Evolutionary conservation across 257 asterid genomes (phyloP), one percentile per base, ranked within the genome.

Genomic region (Fraxinus americana): DNA sequence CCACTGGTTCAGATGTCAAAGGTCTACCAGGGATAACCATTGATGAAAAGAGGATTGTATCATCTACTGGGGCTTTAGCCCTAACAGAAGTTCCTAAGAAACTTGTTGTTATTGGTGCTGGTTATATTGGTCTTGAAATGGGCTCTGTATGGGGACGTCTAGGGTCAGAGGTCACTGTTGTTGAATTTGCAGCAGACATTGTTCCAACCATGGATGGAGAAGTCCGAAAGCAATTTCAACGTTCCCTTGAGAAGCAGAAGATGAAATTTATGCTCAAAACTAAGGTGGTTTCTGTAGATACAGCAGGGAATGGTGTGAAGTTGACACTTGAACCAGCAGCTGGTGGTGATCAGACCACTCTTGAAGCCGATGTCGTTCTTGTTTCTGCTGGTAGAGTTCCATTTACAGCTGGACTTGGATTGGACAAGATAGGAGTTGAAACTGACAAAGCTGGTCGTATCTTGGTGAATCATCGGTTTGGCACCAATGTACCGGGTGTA

Each of bases 61-160:
- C 94, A 32, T 90, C 94, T 14, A 88, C 94, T 41, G 94, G 94
- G 23, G 94, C 94, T 68, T 78, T 90, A 52, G 83, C 86, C 34
- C 77, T 90, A 82, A 67, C 85, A 38, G 92, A 90, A 76, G 61
- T 85, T 71, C 99, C 99, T 1, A 92, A 90, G 78, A 96, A 84
- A 78, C 92, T 96, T 23, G 87, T 93, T 14, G 99, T 96, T 69
- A 90, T 96, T 48, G 99, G 99, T 17, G 99, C 99, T 34, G 99
- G 98, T 9, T 96, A 96, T 73, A 96, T 92, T 54, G 99, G 97
- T 72, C 96, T 96, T 65, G 99, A 96, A 82, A 96, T 96, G 98
- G 99, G 99, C 32, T 93, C 97, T 41, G 97, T 96, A 13, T 93
- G 98, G 99, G 97, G 97, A 13, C 97, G 99, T 57, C 90, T 92